Conservation (phyloP, 1,284 basidiomycete genomes). For the Cryptococcus maquisensis region DNA sequence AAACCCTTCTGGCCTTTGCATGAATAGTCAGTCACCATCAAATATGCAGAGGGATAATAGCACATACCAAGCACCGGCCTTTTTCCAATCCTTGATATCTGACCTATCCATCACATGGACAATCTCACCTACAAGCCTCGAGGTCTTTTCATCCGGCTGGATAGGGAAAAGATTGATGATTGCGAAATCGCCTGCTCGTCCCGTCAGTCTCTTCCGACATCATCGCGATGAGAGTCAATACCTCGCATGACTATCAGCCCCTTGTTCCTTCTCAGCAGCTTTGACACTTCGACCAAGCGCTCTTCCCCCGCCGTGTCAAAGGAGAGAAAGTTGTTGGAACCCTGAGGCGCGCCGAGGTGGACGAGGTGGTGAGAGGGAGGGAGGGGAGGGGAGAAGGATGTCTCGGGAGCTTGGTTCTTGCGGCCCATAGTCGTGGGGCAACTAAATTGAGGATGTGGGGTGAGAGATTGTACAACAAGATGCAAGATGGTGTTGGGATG, state of each 20-base stretch:
- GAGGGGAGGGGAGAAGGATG: constrained; percentile 21
- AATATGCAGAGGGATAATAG: neutral
- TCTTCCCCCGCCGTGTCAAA: constrained; percentile 24
- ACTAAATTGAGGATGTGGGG: too few species aligned
- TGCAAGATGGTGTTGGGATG: too few species aligned
- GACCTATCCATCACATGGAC: constrained; percentile 24
- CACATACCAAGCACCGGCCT: constrained; percentile 39
- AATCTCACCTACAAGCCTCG: constrained; percentile 36
- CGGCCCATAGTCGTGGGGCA: neutral
- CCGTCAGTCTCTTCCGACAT: neutral
- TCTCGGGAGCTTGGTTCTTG: constrained; percentile 1
- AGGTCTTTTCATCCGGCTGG: constrained; percentile 11
- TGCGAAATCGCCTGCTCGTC: constrained; percentile 32
- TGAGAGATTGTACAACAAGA: too few species aligned
- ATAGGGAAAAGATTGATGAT: constrained; percentile 28
- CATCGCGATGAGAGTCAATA: neutral
- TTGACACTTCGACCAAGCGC: constrained; percentile 36
- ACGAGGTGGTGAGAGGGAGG: constrained; percentile 29
- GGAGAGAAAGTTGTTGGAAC: constrained; percentile 35
- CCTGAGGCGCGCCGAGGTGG: constrained; percentile 32
- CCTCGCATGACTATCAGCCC: constrained; percentile 31
- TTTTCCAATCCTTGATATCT: constrained; percentile 39
- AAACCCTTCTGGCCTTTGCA: constrained; percentile 25
- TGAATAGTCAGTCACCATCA: neutral
- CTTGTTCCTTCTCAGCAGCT: constrained; percentile 23